A percentile compares a stretch with the other conserved stretches of the same genome.
Conservation (phyloP, 1,284 basidiomycete species). For the Microbotryum lychnidis-dioicae region DNA sequence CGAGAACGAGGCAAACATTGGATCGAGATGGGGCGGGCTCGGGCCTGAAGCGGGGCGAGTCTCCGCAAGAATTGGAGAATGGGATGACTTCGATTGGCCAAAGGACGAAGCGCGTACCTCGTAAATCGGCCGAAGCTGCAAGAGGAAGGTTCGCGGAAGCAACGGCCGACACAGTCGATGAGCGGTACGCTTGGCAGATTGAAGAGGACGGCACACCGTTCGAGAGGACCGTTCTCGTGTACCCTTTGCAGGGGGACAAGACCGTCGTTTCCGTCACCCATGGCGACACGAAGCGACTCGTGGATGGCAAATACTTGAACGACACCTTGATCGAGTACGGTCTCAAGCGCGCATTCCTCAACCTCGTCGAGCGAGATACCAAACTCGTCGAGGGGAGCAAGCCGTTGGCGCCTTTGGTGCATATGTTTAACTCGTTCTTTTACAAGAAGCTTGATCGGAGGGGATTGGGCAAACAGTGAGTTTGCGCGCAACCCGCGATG, state of each 20-base stretch:
- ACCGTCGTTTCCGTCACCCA: conserved; percentile 32
- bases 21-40: too few species aligned
- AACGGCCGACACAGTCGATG: neutral
- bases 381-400: conserved; percentile 38
- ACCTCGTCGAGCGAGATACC: conserved; percentile 39
- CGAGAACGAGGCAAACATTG: too few species aligned
- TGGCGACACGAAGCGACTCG: conserved; percentile 63
- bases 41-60: neutral
- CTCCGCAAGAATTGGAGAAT: too few species aligned
- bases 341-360: conserved; percentile 66
- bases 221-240: conserved; percentile 23
- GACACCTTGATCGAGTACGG: conserved; percentile 95
- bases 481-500: neutral
- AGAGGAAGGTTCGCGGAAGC: too few species aligned
- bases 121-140: too few species aligned
- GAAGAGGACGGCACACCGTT: conserved; percentile 8
- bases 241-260: conserved; percentile 14
- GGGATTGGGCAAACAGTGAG: conserved; percentile 44
- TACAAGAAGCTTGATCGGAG: conserved; percentile 82
- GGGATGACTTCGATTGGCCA: too few species aligned
- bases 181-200: conserved; percentile 2
- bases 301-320: conserved; percentile 76
- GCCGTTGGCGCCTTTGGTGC: conserved; percentile 58
- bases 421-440: conserved; percentile 96
- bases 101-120: too few species aligned